A percentile compares a stretch with the other conserved stretches of the same genome.
Conservation (phyloP, 2,329 filamentous ascomycete genomes). For the Orbilia quercus region DNA sequence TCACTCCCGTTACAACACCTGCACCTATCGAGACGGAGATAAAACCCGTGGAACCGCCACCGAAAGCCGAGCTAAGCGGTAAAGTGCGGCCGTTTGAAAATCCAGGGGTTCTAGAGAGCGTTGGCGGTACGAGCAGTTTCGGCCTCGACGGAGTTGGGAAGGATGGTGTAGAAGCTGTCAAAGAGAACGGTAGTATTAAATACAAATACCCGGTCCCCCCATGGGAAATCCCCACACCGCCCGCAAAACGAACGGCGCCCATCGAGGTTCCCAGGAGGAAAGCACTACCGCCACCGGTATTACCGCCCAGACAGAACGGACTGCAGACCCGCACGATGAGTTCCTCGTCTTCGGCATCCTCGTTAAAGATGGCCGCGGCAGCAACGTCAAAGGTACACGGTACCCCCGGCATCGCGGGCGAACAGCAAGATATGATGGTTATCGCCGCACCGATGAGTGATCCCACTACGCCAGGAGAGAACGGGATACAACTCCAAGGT, state of each 20-base stretch:
- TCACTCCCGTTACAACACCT: no score
- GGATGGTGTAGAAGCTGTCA: constrained; percentile 12
- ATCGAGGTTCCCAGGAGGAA: constrained; percentile 74
- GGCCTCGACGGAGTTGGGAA: not conserved
- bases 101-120: not conserved
- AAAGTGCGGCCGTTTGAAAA: constrained; percentile 37
- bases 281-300: constrained; percentile 67
- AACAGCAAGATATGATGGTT: constrained; percentile 55
- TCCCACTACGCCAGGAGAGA: constrained; percentile 28
- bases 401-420: not conserved
- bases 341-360: constrained; percentile 45
- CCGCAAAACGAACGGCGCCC: constrained; percentile 65
- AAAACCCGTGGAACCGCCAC: constrained; percentile 29
- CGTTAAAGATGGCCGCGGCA: constrained; percentile 57
- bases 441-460: constrained; percentile 39
- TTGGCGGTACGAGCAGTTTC: not conserved
- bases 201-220: constrained; percentile 54
- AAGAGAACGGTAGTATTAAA: constrained; percentile 20
- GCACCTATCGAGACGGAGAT: constrained; percentile 7
- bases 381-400: constrained; percentile 44
- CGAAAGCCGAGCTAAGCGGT: constrained; percentile 33
- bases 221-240: constrained; percentile 58
- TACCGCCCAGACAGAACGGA: constrained; percentile 60
- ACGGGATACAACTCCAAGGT: constrained; percentile 49
- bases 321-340: constrained; percentile 31